phyloP scores from a whole-genome alignment of 2,329 filamentous ascomycete genomes.

The Aspergillus ustus region DNA sequence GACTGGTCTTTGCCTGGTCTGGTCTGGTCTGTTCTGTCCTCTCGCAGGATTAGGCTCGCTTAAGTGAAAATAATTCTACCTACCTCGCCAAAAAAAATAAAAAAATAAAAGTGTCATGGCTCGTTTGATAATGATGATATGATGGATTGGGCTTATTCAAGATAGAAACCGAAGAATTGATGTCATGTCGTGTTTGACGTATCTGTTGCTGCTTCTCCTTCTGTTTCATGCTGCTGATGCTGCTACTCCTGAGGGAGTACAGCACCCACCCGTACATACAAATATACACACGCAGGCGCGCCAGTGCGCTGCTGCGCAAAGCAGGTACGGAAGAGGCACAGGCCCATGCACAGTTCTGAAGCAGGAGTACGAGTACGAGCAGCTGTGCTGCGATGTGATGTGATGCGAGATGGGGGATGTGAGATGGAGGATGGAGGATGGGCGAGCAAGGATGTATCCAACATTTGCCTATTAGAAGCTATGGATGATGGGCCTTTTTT shows the following conservation, averaged over 20 bases:
- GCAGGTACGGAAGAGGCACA: too few relatives aligned
- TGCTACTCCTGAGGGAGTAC: background rate
- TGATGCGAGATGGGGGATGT: too few relatives aligned
- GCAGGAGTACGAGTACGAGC: background rate
- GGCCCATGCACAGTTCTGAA: too few relatives aligned
- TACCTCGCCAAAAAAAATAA: slow-evolving; percentile 2
- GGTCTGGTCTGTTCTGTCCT: background rate
- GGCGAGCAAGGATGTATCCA: background rate
- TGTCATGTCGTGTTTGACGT: background rate
- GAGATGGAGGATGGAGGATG: background rate
- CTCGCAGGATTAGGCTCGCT: background rate
- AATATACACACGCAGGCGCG: background rate
- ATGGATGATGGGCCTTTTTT: background rate
- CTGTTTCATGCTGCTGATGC: background rate
- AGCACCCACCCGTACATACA: background rate
- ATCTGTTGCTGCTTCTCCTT: background rate
- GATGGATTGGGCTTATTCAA: too few relatives aligned
- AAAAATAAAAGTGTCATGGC: slow-evolving; percentile 8
- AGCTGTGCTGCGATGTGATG: background rate
- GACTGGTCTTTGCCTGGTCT: background rate
- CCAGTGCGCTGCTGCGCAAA: background rate
- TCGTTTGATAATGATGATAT: background rate
- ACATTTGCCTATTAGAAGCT: background rate
- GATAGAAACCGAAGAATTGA: too few relatives aligned
- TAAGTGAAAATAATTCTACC: slow-evolving; percentile 2